Evolutionary conservation across 2,329 filamentous ascomycete species (phyloP).

Genomic region (Colletotrichum cuscutae): DNA sequence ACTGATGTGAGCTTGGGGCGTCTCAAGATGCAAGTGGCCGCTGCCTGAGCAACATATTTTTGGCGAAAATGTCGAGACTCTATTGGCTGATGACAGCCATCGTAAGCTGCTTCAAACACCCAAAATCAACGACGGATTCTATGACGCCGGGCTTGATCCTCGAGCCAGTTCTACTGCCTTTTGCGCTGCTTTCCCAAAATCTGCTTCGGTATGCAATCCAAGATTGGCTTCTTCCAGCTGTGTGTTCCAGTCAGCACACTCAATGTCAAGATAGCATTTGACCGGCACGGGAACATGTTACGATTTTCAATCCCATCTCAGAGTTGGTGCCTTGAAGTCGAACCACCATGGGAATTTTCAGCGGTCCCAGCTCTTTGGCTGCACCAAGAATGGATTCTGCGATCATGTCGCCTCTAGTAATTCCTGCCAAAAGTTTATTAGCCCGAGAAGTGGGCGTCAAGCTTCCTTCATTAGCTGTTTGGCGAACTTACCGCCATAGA

Average conservation of each 20-base stretch:
- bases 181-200: conserved; percentile 49
- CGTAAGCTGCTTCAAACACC: not conserved
- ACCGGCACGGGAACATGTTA: conserved; percentile 38
- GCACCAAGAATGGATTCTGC: conserved; percentile 59
- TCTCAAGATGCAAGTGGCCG: no score
- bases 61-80: not conserved
- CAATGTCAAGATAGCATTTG: no score
- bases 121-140: not conserved
- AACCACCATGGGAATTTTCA: conserved; percentile 56
- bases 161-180: conserved; percentile 47
- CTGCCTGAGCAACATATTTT: no score
- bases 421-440: conserved; percentile 44
- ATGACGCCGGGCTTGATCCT: not conserved
- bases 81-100: not conserved
- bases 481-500: conserved; percentile 53
- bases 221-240: conserved; percentile 49
- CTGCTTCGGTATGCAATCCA: conserved; percentile 50
- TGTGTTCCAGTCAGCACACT: not conserved
- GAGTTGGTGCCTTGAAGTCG: conserved; percentile 60
- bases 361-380: conserved; percentile 46
- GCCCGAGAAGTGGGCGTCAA: conserved; percentile 34
- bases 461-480: not conserved
- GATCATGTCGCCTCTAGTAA: conserved; percentile 62
- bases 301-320: conserved; percentile 51
- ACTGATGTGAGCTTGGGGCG: no score